Evolutionary conservation across 1,139 yeast species (phyloP).

Genomic region (Yueomyces sp.): DNA sequence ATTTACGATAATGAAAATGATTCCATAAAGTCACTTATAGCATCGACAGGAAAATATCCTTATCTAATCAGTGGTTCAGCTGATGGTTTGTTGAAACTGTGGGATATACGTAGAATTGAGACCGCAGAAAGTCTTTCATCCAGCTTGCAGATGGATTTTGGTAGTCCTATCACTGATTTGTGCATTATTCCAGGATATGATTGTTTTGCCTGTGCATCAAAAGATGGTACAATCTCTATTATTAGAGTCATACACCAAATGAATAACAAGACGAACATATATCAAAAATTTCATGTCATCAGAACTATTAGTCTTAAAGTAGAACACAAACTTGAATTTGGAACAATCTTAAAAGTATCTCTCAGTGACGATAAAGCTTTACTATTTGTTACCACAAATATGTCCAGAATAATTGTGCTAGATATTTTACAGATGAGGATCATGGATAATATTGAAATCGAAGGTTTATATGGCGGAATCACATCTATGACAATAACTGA

Average conservation of each 20-base stretch:
- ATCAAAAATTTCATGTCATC: conserved; percentile 25
- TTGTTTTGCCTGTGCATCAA: conserved; percentile 56
- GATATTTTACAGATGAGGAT: conserved; percentile 50
- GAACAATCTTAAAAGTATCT: conserved; percentile 32
- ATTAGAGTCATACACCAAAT: conserved; percentile 41
- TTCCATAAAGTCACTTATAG: conserved; percentile 42
- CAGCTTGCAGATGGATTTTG: conserved; percentile 34
- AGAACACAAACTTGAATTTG: conserved; percentile 26
- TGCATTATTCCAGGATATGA: conserved; percentile 47
- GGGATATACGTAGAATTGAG: conserved; percentile 65
- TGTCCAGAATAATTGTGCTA: conserved; percentile 39
- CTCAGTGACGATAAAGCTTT: conserved; percentile 24
- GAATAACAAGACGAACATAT: conserved; percentile 23
- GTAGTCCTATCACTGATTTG: conserved; percentile 35
- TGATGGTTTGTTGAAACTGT: conserved; percentile 55
- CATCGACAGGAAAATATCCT: conserved; percentile 44
- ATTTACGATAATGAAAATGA: conserved; percentile 40
- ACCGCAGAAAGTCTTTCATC: conserved; percentile 54
- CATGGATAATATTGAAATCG: conserved; percentile 36
- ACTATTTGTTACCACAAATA: conserved; percentile 40
- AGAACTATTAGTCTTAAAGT: conserved; percentile 23
- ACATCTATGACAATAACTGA: conserved; percentile 48
- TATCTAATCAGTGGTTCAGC: conserved; percentile 72
- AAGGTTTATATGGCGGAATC: conserved; percentile 53
- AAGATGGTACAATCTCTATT: conserved; percentile 49